Conservation (phyloP, 352 stramenopile genomes). For the Elongisporangium undulatum region DNA sequence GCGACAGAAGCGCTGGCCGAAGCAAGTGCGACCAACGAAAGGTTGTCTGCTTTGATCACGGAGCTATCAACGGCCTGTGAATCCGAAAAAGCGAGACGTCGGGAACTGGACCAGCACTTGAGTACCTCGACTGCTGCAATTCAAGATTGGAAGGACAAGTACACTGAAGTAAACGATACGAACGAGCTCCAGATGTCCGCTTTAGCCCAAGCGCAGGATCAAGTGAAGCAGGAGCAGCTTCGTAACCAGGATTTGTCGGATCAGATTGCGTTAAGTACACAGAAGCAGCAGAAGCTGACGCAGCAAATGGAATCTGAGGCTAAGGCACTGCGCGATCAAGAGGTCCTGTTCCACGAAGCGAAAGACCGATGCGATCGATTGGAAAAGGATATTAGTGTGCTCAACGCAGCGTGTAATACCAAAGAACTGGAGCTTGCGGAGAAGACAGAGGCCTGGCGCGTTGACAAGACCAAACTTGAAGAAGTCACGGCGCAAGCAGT, state of each 20-base stretch:
- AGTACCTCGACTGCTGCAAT: conserved; percentile 6
- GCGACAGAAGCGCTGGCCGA: neutral
- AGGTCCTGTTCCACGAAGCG: neutral
- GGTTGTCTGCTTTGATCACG: neutral
- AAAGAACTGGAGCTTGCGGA: neutral
- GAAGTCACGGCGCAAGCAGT: neutral
- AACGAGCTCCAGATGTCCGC: neutral
- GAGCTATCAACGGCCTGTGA: neutral
- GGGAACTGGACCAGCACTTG: neutral
- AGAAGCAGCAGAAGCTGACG: neutral
- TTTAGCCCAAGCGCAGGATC: neutral
- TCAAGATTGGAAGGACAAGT: conserved; percentile 7
- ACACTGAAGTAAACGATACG: neutral
- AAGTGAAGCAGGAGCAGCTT: neutral
- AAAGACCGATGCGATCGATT: conserved; percentile 1
- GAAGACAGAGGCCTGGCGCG: neutral
- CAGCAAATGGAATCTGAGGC: neutral
- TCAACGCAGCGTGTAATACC: neutral
- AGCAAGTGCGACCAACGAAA: neutral
- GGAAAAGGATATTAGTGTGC: neutral
- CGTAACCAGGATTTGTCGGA: conserved; percentile 1
- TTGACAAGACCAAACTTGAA: neutral
- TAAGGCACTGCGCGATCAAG: neutral
- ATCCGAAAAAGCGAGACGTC: neutral
- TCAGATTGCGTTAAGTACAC: neutral